phyloP scores from a whole-genome alignment of 2,329 filamentous ascomycete genomes.

The Emmonsiellopsis sp. region DNA sequence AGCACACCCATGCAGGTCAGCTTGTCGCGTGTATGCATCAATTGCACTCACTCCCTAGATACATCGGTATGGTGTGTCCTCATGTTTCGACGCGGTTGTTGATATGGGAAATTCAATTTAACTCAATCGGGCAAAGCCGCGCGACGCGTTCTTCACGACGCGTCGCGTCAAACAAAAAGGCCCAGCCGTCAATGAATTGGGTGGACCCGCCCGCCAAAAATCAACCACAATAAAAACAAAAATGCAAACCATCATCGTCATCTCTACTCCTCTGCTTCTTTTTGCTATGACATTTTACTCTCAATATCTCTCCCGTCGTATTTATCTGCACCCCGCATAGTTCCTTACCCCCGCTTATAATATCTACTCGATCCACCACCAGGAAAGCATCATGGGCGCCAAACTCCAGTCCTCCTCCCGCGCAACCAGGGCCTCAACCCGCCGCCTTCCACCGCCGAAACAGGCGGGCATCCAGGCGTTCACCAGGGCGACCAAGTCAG shows the following conservation, averaged over 20 bases:
- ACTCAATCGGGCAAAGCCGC: background rate
- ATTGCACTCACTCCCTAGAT: too few relatives aligned
- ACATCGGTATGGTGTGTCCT: too few relatives aligned
- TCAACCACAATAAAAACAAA: background rate
- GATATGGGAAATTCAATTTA: background rate
- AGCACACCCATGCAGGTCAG: too few relatives aligned
- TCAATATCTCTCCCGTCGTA: background rate
- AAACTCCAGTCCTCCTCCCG: conserved; percentile 17
- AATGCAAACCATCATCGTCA: background rate
- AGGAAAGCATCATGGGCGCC: conserved; percentile 5
- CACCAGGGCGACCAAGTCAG: conserved; percentile 35
- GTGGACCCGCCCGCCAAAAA: background rate
- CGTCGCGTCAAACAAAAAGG: background rate
- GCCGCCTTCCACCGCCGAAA: conserved; percentile 20
- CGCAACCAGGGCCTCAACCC: conserved; percentile 15
- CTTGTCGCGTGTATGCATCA: too few relatives aligned
- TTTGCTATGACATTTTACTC: background rate
- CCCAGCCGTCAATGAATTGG: background rate
- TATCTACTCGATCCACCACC: background rate
- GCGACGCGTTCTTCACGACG: background rate
- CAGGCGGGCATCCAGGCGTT: conserved; percentile 37
- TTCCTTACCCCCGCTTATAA: background rate
- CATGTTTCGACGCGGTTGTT: background rate
- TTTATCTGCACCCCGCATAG: background rate
- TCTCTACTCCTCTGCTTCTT: background rate